Base-by-base conservation (phyloP, 345 rosid species). In the Luvunga scandens region DNA sequence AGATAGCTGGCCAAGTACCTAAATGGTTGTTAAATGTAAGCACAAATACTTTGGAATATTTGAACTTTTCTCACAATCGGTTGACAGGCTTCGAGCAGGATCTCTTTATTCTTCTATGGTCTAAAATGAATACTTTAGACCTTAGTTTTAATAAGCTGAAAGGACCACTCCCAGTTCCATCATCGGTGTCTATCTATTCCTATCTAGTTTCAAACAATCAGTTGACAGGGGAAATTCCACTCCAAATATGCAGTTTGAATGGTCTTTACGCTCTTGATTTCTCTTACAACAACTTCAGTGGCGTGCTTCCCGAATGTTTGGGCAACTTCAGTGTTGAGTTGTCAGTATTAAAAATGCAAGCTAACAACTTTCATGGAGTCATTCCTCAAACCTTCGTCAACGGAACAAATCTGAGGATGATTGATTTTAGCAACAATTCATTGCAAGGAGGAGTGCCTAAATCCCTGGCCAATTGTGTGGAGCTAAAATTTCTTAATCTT, bases 301-400 rank as follows among this genome's bases (percentile, higher is more conserved):
- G 69, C 69, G 27, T 4, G 28, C 66, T 84, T 21, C 87, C 87
- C 0, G 78, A 25, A 25, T 88, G 88, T 25, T 77, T 87, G 18
- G 75, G 66, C 18, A 63, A 80, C 16, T 53, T 73, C 1, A 66
- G 70, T 21, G 1, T 2, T 6, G 2, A n/a, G 4, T 39, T 81
- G 7, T 6, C 53, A 0, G 19, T 67, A 0, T 21, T 85, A 4
- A 57, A 70, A 69, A 19, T 85, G 0, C 71, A 21, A 5, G 62
- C 55, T 16, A 68, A 68, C 22, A 68, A 68, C 56, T 22, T 68
- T 36, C 4, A 42, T 10, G 72, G 72, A 38, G 39, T 18, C 33
- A 39, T 68, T 6, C 72, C 56, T 68, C 12, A 68, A 13, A 68
- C 55, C 2, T 68, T 38, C 31, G 6, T 25, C 22, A 68, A 39